A percentile compares a stretch with the other conserved stretches of the same genome.
phyloP scores from a whole-genome alignment of 176 grass and related monocot genomes.

The Ensete ventricosum region DNA sequence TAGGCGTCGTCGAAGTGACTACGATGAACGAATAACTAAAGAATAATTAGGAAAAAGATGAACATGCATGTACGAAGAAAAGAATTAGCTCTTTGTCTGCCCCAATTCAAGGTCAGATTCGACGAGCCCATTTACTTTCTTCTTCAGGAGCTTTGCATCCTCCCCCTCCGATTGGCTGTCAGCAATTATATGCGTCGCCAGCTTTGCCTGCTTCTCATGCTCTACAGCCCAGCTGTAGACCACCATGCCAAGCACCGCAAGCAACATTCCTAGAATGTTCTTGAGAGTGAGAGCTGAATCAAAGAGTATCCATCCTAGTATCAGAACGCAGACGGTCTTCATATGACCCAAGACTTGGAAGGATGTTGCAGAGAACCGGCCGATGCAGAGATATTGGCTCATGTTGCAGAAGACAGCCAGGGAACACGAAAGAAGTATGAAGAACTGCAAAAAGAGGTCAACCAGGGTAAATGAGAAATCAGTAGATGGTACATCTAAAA shows the following conservation, averaged over 20 bases:
- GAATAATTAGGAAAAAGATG: not conserved
- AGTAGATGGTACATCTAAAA: not conserved
- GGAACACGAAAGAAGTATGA: slow-evolving; percentile 12
- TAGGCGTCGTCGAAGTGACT: not conserved
- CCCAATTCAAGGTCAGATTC: not conserved
- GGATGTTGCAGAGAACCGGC: slow-evolving; percentile 19
- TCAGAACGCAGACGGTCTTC: slow-evolving; percentile 18
- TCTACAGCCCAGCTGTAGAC: slow-evolving; percentile 16
- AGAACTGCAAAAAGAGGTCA: slow-evolving; percentile 6
- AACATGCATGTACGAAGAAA: not conserved
- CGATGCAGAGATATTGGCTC: slow-evolving; percentile 15
- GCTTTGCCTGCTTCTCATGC: slow-evolving; percentile 3
- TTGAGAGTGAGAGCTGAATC: slow-evolving; percentile 8
- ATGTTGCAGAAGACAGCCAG: slow-evolving; percentile 15
- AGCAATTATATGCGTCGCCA: not conserved
- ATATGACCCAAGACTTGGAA: slow-evolving; percentile 20
- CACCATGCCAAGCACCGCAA: slow-evolving; percentile 12
- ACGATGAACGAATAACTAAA: not conserved
- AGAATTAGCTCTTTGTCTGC: slow-evolving; percentile 14
- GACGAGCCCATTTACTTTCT: slow-evolving; percentile 7
- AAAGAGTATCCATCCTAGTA: slow-evolving; percentile 21
- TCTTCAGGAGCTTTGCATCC: slow-evolving; percentile 9
- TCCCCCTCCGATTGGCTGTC: slow-evolving; percentile 1
- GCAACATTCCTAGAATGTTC: slow-evolving; percentile 16
- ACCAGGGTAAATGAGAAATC: not conserved